Evolutionary conservation across 2,329 filamentous ascomycete genomes (phyloP).

Genomic region (Xylaria sp.): DNA sequence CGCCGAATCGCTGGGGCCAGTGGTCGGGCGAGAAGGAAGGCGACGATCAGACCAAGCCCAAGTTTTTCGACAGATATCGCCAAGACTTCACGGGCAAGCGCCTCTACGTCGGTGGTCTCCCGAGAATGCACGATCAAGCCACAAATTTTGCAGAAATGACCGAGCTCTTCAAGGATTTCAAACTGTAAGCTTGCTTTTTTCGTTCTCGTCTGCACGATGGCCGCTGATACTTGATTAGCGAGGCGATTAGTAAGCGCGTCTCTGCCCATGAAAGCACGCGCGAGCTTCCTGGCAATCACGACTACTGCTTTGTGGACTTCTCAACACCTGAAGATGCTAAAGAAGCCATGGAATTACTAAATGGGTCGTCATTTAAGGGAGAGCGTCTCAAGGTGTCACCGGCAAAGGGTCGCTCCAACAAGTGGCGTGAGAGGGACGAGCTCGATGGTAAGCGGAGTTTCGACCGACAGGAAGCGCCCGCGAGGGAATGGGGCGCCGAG

Average conservation of each 20-base stretch:
- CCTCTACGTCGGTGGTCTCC: constrained; percentile 63
- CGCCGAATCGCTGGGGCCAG: constrained; percentile 57
- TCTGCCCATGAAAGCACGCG: constrained; percentile 66
- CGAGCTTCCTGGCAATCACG: constrained; percentile 63
- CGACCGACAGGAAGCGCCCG: constrained; percentile 17
- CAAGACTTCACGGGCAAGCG: constrained; percentile 50
- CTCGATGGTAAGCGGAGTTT: constrained; percentile 27
- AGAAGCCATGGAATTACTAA: constrained; percentile 58
- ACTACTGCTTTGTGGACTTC: constrained; percentile 75
- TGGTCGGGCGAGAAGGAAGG: constrained; percentile 50
- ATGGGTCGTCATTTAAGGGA: constrained; percentile 47
- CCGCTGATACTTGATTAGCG: constrained; percentile 38
- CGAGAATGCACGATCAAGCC: constrained; percentile 59
- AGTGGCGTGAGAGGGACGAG: constrained; percentile 42
- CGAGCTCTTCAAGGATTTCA: constrained; percentile 58
- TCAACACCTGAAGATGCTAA: constrained; percentile 63
- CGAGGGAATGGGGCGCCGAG: constrained; percentile 17
- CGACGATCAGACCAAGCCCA: constrained; percentile 31
- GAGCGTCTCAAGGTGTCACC: constrained; percentile 43
- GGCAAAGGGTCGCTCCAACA: constrained; percentile 41
- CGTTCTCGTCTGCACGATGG: not conserved
- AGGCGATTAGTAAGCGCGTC: constrained; percentile 62
- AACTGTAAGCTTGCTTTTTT: constrained; percentile 50
- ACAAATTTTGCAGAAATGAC: constrained; percentile 59
- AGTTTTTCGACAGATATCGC: constrained; percentile 34